Evolutionary conservation across 371 early-diverging fungal species (phyloP), one percentile per base, ranked within the genome.

Genomic region (Apophysomyces variabilis): DNA sequence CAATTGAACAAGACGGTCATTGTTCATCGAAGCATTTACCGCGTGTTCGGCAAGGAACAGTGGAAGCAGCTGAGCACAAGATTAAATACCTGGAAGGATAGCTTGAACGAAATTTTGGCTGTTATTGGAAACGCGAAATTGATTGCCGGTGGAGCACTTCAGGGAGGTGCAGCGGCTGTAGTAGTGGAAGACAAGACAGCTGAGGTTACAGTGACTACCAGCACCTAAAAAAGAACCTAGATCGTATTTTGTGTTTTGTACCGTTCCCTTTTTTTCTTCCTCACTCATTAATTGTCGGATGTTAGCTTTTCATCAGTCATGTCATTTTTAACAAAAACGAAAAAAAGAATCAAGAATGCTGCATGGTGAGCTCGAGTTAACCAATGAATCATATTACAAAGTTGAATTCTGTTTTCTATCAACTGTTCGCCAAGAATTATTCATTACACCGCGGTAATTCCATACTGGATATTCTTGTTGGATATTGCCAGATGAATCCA

Each of bases 401-500:
- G 44, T 35, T 32, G 46, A 39, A 46, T 45, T 46, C 5, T 26
- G 66, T n/a, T 50, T 46, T 13, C 32, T 57, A 4, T 76, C 77
- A 7, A 73, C 66, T 4, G 77, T 76, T 62, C 77, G 70, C 83
- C 89, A 92, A 3, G 90, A 75, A 69, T 92, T 93, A 75, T 92
- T 92, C 91, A 93, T 90, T 36, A 93, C 93, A 5, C 93, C 93
- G 50, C 93, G 80, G 63, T 89, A 90, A 73, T 94, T 93, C 95
- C 95, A 95, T 36, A 91, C 86, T 1, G 90, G 89, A 5, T 80
- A 72, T 59, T 87, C 85, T 38, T 94, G 95, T 70, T 95, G 95
- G 8, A 88, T 89, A 66, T 93, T 93, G 43, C 89, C 89, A 32
- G 87, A 77, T 12, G 86, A 80, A 67, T 94, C 93, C 76, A 84